Conservation (phyloP, 2,329 filamentous ascomycete genomes). For the Phoma sp. region DNA sequence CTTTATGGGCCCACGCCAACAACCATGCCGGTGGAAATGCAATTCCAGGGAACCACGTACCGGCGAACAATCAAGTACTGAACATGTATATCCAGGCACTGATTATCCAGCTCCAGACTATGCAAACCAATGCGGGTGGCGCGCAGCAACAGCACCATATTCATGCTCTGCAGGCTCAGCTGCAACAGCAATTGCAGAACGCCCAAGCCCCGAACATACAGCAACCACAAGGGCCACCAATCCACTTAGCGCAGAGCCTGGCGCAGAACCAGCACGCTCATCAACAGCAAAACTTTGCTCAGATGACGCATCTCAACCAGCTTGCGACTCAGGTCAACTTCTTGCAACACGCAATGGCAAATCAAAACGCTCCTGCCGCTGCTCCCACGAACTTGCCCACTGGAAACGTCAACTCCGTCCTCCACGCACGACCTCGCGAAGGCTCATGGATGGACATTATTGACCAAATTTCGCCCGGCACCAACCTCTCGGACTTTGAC, state of each 20-base stretch:
- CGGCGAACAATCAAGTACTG: slow-evolving; percentile 6
- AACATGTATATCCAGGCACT: slow-evolving; percentile 28
- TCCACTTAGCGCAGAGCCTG: neutral
- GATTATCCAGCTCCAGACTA: slow-evolving; percentile 30
- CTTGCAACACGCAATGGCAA: slow-evolving; percentile 8
- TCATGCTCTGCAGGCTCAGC: slow-evolving; percentile 19
- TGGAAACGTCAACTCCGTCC: slow-evolving; percentile 32
- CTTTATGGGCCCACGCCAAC: slow-evolving; percentile 5
- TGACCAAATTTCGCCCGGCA: slow-evolving; percentile 59
- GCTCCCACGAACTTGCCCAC: slow-evolving; percentile 9
- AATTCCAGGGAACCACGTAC: neutral
- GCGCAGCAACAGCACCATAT: slow-evolving; percentile 27
- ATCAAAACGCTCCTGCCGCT: slow-evolving; percentile 7
- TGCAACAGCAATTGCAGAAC: slow-evolving; percentile 26
- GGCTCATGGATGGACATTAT: slow-evolving; percentile 62
- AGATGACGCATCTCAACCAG: neutral
- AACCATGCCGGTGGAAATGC: slow-evolving; percentile 20
- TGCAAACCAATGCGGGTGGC: slow-evolving; percentile 25
- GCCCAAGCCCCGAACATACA: slow-evolving; percentile 1
- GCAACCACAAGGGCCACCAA: neutral
- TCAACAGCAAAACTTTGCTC: slow-evolving; percentile 1
- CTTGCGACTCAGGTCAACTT: slow-evolving; percentile 4
- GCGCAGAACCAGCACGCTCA: slow-evolving; percentile 14
- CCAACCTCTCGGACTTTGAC: slow-evolving; percentile 53
- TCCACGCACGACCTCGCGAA: slow-evolving; percentile 45